Percentiles rank a stretch among this genome's conserved stretches.
Evolutionary conservation across 768 basidiomycete species (phyloP).

Genomic region (Thelephora ganbajun): DNA sequence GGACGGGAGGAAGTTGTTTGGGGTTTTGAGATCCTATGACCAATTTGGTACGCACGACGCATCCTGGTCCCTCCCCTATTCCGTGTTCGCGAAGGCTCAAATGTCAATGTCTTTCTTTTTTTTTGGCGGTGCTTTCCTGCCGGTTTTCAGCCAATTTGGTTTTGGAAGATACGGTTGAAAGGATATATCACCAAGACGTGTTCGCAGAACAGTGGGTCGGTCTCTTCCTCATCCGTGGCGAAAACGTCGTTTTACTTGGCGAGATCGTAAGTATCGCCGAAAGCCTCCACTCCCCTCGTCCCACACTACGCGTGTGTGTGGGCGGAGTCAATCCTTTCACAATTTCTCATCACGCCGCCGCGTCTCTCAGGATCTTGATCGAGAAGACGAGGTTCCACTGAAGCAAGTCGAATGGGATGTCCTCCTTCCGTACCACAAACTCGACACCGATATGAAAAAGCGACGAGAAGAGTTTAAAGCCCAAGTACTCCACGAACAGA

Average conservation of each 20-base stretch:
- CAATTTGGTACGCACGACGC: conserved; percentile 69
- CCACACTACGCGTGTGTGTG: neutral
- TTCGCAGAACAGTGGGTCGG: conserved; percentile 85
- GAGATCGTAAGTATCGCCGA: conserved; percentile 68
- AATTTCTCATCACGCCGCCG: neutral
- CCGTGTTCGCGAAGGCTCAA: neutral
- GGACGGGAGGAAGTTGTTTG: conserved; percentile 93
- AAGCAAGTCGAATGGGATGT: conserved; percentile 58
- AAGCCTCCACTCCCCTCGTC: neutral
- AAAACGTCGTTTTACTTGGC: conserved; percentile 94
- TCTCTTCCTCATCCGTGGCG: conserved; percentile 89
- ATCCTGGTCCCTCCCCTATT: neutral
- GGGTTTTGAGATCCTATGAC: conserved; percentile 93
- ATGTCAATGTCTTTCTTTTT: neutral
- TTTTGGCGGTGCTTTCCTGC: neutral
- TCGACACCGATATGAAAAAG: conserved; percentile 62
- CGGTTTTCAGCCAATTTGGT: conserved; percentile 77
- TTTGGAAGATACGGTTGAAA: conserved; percentile 88
- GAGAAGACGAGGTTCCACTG: conserved; percentile 78
- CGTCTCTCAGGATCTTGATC: conserved; percentile 66
- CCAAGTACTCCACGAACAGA: conserved; percentile 66
- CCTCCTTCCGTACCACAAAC: conserved; percentile 59
- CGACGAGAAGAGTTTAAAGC: conserved; percentile 74
- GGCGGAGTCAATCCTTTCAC: neutral
- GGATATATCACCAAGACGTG: conserved; percentile 79